Evolutionary conservation across 805 yeast species (phyloP).

Genomic region (Ogataea thermomethanolica): DNA sequence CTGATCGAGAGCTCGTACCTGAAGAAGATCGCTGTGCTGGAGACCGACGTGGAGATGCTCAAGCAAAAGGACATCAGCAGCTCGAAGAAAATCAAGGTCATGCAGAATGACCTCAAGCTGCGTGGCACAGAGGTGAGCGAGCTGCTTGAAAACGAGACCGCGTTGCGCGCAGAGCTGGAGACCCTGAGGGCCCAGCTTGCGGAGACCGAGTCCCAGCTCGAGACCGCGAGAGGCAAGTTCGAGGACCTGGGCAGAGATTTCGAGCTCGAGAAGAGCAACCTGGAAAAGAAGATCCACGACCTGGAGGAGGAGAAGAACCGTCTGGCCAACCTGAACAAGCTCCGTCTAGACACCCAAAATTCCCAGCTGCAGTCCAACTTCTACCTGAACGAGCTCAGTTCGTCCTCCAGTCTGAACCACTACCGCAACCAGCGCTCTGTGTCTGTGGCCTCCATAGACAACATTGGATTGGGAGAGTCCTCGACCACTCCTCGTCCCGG

Average conservation of each 20-base stretch:
- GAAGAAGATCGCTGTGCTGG: conserved; percentile 42
- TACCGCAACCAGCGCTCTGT: conserved; percentile 24
- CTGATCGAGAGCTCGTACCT: conserved; percentile 66
- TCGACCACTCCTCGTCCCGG: conserved; percentile 42
- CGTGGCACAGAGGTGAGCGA: conserved; percentile 29
- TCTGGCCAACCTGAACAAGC: conserved; percentile 16
- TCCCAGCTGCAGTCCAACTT: conserved; percentile 13
- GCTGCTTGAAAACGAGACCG: conserved; percentile 22
- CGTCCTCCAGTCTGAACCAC: conserved; percentile 23
- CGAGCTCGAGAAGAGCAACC: conserved; percentile 23
- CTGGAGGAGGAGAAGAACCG: conserved; percentile 30
- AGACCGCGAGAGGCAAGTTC: conserved; percentile 22
- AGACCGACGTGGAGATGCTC: conserved; percentile 41
- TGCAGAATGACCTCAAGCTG: conserved; percentile 37
- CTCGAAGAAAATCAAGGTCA: conserved; percentile 28
- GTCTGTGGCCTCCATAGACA: conserved; percentile 26
- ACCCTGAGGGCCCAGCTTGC: conserved; percentile 22
- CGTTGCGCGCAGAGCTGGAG: conserved; percentile 17
- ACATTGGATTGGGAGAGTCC: conserved; percentile 46
- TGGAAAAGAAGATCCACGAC: conserved; percentile 25
- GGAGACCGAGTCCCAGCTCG: conserved; percentile 16
- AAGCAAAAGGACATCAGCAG: conserved; percentile 29
- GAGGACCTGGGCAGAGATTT: conserved; percentile 30
- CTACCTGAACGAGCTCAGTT: conserved; percentile 32
- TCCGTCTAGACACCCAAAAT: conserved; percentile 14